Evolutionary conservation across 495 filamentous ascomycete species (phyloP), one percentile per base, ranked within the genome.

Genomic region (Clavariopsis aquatica): DNA sequence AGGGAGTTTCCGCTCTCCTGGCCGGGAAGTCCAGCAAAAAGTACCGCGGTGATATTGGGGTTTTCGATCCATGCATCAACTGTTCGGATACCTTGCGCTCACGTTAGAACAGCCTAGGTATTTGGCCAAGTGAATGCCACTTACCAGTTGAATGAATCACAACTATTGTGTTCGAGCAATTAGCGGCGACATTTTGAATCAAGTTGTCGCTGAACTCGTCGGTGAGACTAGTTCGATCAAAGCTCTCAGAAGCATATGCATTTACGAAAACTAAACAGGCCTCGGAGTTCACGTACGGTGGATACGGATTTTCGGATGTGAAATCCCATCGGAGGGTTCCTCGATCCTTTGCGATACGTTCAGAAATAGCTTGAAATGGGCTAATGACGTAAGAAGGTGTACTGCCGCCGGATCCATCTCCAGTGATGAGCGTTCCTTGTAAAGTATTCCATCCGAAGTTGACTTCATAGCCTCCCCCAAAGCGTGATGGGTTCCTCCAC

Each of bases 241-340:
- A 26, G 20, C 77, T 80, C 54, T 90, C 87, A 1, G 82, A 76
- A 38, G 82, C 76, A 58, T 75, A 77, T 1, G 81, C 79, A 57
- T 85, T 85, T 17, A 81, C 77, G 64, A 87, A 87, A 0, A 85
- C 83, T 9, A 89, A 49, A 49, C 82, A 77, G 26, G 79, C 75
- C 28, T 74, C 72, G 12, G 68, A 71, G 28, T 59, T 51, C 1
- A 20, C 23, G 10, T 15, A 52, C 55, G 13, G 34, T 60, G 72
- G 73, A n/a, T n/a, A n/a, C n/a, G n/a, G n/a, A n/a, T n/a, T n/a
- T n/a, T n/a, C n/a, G n/a, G n/a, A n/a, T n/a, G n/a, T n/a, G n/a
- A 51, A 66, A 77, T 69, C 36, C 60, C 58, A 45, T 62, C 74
- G 63, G 80, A 79, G 65, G 80, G 74, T n/a, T 75, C 60, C 69